Conservation (phyloP, 768 basidiomycete species). For the Phlegmacium glaucopus region DNA sequence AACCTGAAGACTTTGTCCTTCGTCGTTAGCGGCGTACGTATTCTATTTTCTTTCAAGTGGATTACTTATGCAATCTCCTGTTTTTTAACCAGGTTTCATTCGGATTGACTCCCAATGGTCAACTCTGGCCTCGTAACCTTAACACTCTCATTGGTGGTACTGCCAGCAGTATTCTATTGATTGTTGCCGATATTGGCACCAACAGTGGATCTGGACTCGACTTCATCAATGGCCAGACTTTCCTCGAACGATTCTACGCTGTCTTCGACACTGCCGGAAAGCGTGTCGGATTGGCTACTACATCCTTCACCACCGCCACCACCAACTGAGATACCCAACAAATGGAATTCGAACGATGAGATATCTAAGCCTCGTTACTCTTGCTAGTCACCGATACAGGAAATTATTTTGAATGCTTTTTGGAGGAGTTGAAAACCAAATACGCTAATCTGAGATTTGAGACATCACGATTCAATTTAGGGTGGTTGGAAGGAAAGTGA, state of each 20-base stretch:
- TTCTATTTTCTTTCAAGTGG: background rate
- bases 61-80: background rate
- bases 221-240: slow-evolving; percentile 47
- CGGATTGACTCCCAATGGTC: slow-evolving; percentile 59
- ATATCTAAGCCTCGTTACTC: no score
- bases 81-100: slow-evolving; percentile 36
- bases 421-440: no score
- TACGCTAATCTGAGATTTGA: no score
- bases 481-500: no score
- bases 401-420: no score
- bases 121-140: slow-evolving; percentile 64
- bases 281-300: slow-evolving; percentile 56
- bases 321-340: slow-evolving; percentile 27
- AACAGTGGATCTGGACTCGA: slow-evolving; percentile 55
- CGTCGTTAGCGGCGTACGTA: slow-evolving; percentile 44
- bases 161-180: slow-evolving; percentile 47
- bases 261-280: slow-evolving; percentile 59
- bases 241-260: slow-evolving; percentile 57
- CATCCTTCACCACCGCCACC: slow-evolving; percentile 44
- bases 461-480: no score
- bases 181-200: slow-evolving; percentile 50
- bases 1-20: slow-evolving; percentile 57
- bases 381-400: no score
- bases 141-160: slow-evolving; percentile 63
- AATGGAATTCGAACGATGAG: background rate